Base-by-base conservation (phyloP, 345 rosid genomes). In the Pistacia atlantica region DNA sequence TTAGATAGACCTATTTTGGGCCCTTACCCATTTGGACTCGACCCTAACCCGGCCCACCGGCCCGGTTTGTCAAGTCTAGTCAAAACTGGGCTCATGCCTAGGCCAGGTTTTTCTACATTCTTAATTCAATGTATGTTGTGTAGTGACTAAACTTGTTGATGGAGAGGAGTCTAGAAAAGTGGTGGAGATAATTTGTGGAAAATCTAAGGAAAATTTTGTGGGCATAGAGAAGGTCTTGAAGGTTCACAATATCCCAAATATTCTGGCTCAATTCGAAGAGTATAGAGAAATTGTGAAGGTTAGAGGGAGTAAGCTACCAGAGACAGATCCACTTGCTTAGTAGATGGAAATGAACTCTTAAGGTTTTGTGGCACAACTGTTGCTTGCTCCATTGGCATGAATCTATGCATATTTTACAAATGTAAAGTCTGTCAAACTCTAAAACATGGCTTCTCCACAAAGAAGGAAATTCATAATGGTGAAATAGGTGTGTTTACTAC, bases 301-400 rank as follows among this genome's bases (percentile, higher is more conserved):
- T 37, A 81, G 84, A 77, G 91, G 94, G 2, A 87, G 69, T 81
- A 91, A 85, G 80, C 79, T 82, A 35, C 28, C 82, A 2, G 85
- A 83, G 76, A 84, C 83, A 73, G 89, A 94, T 60, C 83, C 94
- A 16, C 94, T 0, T 88, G 90, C 77, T 64, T 85, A 52, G 98
- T 93, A 0, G 98, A 92, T 74, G 98, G 97, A 14, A 93, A 91
- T 49, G 95, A 88, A 85, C 84, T 91, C 8, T 81, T 90, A 63
- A 87, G 93, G 38, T 93, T 92, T 79, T 79, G 88, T 58, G 89
- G 90, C 38, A 83, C 93, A 5, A 75, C 71, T 5, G 69, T 86
- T 33, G 70, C 87, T 8, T 93, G 98, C 70, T 51, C 86, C 5
- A 87, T 92, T 0, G 92, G 91, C 22, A 42, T 33, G 13, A 59